Evolutionary conservation across 306 rosid species (phyloP), one percentile per base, ranked within the genome.

Genomic region (Acacia acuminata): DNA sequence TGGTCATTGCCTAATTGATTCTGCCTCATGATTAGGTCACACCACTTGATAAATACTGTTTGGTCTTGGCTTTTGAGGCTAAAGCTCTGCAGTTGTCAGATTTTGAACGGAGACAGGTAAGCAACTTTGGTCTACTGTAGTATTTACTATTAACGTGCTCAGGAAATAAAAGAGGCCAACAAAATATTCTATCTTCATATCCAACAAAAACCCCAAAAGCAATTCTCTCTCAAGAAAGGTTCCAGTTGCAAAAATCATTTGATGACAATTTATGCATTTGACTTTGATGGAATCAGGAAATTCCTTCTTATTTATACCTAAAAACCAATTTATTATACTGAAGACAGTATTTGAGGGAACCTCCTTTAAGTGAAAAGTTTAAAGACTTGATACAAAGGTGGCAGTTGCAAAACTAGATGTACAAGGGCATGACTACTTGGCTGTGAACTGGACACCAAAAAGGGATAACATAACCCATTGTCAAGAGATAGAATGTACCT

Each of bases 91-190:
- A 86, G 82, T 82, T 93, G 68, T 92, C 96, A 58, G 99, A 92
- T 89, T 96, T 96, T 88, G 99, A 93, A 76, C n/a, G 69, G 80
- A 91, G 98, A 93, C 97, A 92, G 96, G 99, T 93, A 85, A 74
- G 77, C 61, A 67, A 45, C 32, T 73, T 27, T 27, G 34, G 61
- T 76, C 55, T 63, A 58, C 61, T 75, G 77, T 63, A 65, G 76
- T 70, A 36, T 82, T 70, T 48, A 65, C 67, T 74, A 51, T 47
- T 71, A 17, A 45, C 2, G 17, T 55, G 12, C 40, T 82, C 50
- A 67, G 22, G 65, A 15, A 40, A 40, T 71, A 64, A 70, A 64
- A 69, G 63, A 70, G 69, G 36, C 8, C 19, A 63, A 5, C 20
- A 27, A 27, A 50, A 42, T 16, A 42, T 38, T 71, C n/a, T 3